Evolutionary conservation across 148 eudicot species (phyloP).

Genomic region (Rhododendron molle): DNA sequence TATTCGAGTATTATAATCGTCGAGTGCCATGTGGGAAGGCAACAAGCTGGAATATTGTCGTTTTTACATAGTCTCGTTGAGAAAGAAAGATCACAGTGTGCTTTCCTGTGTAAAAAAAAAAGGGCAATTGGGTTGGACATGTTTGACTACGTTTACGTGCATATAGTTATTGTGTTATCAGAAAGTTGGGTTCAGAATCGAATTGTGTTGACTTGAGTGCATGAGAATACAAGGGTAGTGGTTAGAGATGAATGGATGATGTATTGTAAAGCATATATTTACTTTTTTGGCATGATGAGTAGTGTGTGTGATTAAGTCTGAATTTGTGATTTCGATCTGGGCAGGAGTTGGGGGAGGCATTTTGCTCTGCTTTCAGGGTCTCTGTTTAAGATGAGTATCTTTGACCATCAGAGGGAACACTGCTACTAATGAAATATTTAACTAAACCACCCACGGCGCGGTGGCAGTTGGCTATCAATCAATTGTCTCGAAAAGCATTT

Average conservation of each 20-base stretch:
- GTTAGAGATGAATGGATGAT: not conserved
- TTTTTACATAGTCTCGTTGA: not conserved
- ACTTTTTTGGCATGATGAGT: not conserved
- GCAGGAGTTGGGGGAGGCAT: not conserved
- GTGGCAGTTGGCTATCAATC: not conserved
- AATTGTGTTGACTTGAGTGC: slow-evolving; percentile 14
- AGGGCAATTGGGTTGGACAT: slow-evolving; percentile 7
- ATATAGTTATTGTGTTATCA: not conserved
- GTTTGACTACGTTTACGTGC: not conserved
- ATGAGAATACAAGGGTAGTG: slow-evolving; percentile 14
- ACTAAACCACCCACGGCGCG: not conserved
- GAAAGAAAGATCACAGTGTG: not conserved
- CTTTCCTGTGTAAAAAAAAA: not conserved
- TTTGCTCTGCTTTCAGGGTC: not conserved
- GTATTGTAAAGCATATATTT: not conserved
- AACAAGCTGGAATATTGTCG: slow-evolving; percentile 12
- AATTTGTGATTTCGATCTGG: not conserved
- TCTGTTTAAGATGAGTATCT: not conserved
- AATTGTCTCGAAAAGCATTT: too few relatives aligned
- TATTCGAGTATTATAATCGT: not conserved
- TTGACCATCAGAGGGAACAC: not conserved
- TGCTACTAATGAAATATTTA: not conserved
- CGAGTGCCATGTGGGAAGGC: slow-evolving; percentile 16
- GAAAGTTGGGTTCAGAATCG: not conserved
- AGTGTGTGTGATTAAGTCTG: not conserved